phyloP scores from a whole-genome alignment of 768 basidiomycete genomes.

The Tricholoma hemisulphureum region DNA sequence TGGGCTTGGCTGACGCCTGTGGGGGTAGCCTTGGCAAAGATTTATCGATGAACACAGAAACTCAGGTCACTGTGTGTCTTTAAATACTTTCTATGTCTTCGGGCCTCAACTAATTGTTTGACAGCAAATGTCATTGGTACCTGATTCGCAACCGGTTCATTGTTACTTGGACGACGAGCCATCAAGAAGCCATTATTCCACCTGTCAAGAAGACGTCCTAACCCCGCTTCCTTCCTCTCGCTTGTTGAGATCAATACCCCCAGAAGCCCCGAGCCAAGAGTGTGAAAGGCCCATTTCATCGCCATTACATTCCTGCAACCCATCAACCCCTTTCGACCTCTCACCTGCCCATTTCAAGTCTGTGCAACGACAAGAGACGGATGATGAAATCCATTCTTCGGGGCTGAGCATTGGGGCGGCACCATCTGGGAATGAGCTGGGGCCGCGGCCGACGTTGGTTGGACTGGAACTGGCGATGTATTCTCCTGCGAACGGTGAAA shows the following conservation, averaged over 20 bases:
- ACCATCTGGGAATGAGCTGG: not conserved
- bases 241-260: too few species aligned
- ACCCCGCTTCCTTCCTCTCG: not conserved
- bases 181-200: not conserved
- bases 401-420: too few species aligned
- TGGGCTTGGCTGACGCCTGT: conserved; percentile 45
- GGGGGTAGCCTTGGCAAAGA: conserved; percentile 49
- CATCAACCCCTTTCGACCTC: not conserved
- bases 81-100: not conserved
- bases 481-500: not conserved
- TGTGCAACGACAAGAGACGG: not conserved
- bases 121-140: conserved; percentile 16
- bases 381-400: not conserved
- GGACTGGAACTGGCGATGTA: not conserved
- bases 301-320: not conserved
- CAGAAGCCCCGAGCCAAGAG: not conserved
- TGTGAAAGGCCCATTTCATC: not conserved
- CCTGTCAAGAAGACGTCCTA: not conserved
- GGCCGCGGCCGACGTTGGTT: too few species aligned
- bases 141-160: conserved; percentile 29
- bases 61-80: conserved; percentile 35
- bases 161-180: not conserved
- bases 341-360: too few species aligned
- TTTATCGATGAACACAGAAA: conserved; percentile 36
- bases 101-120: not conserved